A percentile compares a stretch with the other conserved stretches of the same genome.
phyloP scores from a whole-genome alignment of 1,284 basidiomycete species.

The Boletus mariae region DNA sequence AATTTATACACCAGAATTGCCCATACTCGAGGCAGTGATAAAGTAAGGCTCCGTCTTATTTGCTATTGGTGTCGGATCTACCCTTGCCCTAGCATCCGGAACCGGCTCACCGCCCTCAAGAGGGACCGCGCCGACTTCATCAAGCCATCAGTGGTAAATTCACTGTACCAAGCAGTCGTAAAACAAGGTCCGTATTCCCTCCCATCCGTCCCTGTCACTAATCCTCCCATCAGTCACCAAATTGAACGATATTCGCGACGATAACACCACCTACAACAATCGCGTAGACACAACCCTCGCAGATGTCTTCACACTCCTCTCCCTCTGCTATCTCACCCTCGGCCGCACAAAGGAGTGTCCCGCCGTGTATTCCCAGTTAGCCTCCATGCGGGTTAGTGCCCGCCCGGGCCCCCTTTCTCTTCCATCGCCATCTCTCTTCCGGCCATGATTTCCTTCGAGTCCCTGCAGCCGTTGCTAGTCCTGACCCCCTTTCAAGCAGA shows the following conservation, averaged over 20 bases:
- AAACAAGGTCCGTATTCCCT: conserved; percentile 72
- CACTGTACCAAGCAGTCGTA: conserved; percentile 90
- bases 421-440: not conserved
- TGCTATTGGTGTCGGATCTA: conserved; percentile 19
- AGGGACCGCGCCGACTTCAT: conserved; percentile 87
- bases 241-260: conserved; percentile 88
- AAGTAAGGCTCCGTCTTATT: conserved; percentile 51
- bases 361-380: conserved; percentile 90
- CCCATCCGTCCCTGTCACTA: not conserved
- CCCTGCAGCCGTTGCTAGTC: conserved; percentile 14
- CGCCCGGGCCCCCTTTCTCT: conserved; percentile 6
- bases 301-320: conserved; percentile 89
- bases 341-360: conserved; percentile 91
- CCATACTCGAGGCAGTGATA: conserved; percentile 93
- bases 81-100: conserved; percentile 65
- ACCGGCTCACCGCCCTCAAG: conserved; percentile 84
- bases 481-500: conserved; percentile 28
- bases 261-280: conserved; percentile 75
- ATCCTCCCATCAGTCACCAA: conserved; percentile 66
- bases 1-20: conserved; percentile 60
- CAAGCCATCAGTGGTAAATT: conserved; percentile 90
- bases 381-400: conserved; percentile 83
- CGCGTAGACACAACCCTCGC: conserved; percentile 89
- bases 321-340: conserved; percentile 91
- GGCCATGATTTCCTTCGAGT: not conserved